Percentiles rank a stretch among this genome's conserved stretches.
phyloP scores from a whole-genome alignment of 805 yeast genomes.

The Kodamaea kakaduensis region DNA sequence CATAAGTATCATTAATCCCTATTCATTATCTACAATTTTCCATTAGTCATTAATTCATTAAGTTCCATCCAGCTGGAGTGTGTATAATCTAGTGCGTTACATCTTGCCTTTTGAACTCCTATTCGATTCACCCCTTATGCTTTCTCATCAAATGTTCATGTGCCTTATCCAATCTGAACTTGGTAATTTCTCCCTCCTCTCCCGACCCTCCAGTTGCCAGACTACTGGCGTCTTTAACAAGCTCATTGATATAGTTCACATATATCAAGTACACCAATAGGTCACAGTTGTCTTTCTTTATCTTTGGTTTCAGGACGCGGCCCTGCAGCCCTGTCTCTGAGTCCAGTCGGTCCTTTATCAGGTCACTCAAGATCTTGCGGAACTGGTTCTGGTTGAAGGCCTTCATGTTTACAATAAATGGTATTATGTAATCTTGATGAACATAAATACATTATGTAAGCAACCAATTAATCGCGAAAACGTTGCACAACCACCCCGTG shows the following conservation, averaged over 20 bases:
- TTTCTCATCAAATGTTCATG: constrained; percentile 28
- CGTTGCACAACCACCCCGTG: too few species aligned
- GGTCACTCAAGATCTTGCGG: constrained; percentile 19
- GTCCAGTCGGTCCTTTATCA: constrained; percentile 17
- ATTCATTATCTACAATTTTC: too few species aligned
- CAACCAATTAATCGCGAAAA: too few species aligned
- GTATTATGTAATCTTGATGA: background rate
- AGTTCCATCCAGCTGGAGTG: too few species aligned
- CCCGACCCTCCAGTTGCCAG: constrained; percentile 33
- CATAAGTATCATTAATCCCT: too few species aligned
- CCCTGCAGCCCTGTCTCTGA: constrained; percentile 13
- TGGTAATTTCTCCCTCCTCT: constrained; percentile 33
- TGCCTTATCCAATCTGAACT: constrained; percentile 37
- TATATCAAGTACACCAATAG: constrained; percentile 45
- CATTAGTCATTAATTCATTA: too few species aligned
- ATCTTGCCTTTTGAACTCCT: too few species aligned
- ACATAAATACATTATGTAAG: too few species aligned
- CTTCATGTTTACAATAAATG: constrained; percentile 6
- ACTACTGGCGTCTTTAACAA: constrained; percentile 37
- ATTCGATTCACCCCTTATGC: constrained; percentile 41
- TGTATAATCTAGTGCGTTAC: too few species aligned
- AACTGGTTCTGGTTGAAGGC: constrained; percentile 18
- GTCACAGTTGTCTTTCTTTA: constrained; percentile 40
- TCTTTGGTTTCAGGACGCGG: constrained; percentile 10
- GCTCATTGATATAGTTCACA: constrained; percentile 40